These are phyloP conservation scores for Penicillium psychrosexuale DNA, from an alignment of 2,329 filamentous ascomycete species.

Conservation along the genomic window DNA sequence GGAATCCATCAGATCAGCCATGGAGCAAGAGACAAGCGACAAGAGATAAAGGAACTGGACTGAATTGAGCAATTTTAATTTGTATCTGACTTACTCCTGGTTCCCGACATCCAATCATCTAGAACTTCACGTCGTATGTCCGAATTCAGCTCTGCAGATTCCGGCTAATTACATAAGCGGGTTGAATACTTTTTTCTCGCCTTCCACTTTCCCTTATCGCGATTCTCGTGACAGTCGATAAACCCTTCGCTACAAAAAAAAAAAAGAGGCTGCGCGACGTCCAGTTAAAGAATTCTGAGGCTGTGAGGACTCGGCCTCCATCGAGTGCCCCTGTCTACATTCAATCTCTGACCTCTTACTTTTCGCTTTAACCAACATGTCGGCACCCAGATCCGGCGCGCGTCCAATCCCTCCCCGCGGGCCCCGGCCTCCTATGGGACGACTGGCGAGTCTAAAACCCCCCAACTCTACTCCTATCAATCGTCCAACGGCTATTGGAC, in stretches of 20 bases:
- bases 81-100: background rate
- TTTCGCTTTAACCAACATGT: slow-evolving; percentile 25
- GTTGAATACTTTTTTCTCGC: slow-evolving; percentile 4
- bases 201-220: slow-evolving; percentile 10
- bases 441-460: slow-evolving; percentile 42
- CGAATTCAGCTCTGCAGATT: background rate
- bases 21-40: background rate
- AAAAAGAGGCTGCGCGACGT: background rate
- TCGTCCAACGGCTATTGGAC: slow-evolving; percentile 35
- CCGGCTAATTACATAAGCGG: background rate
- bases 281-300: background rate
- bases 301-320: slow-evolving; percentile 3
- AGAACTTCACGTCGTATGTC: background rate
- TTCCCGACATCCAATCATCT: background rate
- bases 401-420: slow-evolving; percentile 29
- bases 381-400: slow-evolving; percentile 32
- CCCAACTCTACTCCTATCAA: slow-evolving; percentile 38
- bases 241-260: slow-evolving; percentile 4
- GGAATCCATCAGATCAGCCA: background rate
- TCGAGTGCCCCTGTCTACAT: background rate
- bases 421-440: slow-evolving; percentile 33
- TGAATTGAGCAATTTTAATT: background rate
- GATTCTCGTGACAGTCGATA: slow-evolving; percentile 8
- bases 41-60: background rate
- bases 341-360: background rate